Conservation (phyloP, 2,329 filamentous ascomycete genomes). For the Huntiella moniliformis region DNA sequence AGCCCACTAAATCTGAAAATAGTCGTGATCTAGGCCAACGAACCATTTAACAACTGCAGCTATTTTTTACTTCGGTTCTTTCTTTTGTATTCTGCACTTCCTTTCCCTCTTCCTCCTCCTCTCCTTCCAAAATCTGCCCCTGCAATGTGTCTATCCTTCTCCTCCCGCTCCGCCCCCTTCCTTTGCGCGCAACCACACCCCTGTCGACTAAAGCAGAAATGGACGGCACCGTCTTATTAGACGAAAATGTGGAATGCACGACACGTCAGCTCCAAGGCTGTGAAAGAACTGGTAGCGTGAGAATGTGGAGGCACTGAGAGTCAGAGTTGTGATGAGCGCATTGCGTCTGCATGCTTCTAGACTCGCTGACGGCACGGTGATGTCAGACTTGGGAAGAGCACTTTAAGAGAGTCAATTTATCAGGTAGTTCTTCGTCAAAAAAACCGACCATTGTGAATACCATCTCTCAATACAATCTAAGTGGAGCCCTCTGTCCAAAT, state of each 20-base stretch:
- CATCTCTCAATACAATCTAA: no score
- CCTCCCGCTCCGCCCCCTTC: not conserved
- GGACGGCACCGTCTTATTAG: not conserved
- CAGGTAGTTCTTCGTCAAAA: no score
- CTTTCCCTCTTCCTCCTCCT: not conserved
- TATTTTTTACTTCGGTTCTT: not conserved
- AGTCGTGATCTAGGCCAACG: no score
- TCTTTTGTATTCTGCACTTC: not conserved
- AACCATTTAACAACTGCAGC: no score
- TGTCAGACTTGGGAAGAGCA: no score
- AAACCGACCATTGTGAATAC: no score
- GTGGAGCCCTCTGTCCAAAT: no score
- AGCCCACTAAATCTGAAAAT: no score
- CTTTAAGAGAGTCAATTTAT: no score
- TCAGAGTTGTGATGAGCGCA: no score
- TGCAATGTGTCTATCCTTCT: not conserved
- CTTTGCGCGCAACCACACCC: not conserved
- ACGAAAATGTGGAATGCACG: not conserved
- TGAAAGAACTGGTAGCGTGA: not conserved
- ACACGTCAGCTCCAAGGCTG: constrained; percentile 5
- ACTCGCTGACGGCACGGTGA: no score
- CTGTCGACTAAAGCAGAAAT: not conserved
- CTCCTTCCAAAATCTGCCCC: not conserved
- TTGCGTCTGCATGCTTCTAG: no score
- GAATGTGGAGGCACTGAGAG: not conserved